Evolutionary conservation across 73 alveolate species (phyloP), one percentile per base, ranked within the genome.

Genomic region (Paramecium sonneborni): DNA sequence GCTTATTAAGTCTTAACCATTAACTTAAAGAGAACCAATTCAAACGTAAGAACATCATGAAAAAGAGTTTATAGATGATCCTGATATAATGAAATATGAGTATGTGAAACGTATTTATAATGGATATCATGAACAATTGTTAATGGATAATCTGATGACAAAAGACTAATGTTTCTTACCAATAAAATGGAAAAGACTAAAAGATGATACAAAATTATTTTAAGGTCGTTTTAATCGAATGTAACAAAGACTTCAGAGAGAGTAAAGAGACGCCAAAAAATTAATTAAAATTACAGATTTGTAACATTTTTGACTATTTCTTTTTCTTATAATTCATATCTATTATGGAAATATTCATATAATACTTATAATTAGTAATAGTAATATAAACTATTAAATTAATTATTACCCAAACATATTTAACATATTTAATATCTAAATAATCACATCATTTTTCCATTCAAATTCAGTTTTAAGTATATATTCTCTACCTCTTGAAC

Each of bases 61-160:
- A 12, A 32, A 72, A 35, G 57, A 72, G 44, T 35, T 72, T 18
- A 72, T 72, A 0, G 57, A 72, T 72, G 55, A 72, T 23, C 86
- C 86, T 32, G 86, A 72, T 8, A 38, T 72, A 32, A 72, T 38
- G 86, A 72, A 72, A 14, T 72, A 72, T 34, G 86, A 72, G 26
- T 72, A 72, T 38, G 57, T 72, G 55, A 72, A 72, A 10, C 52
- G 86, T 34, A 72, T 72, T n/a, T 32, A 72, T 12, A 72, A 72
- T 35, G 86, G 86, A 34, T 72, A 35, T 72, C 57, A 72, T 35
- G 57, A 72, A 10, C 30, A 38, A 38, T 37, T 72, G 39, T 15
- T 72, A 2, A 35, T 35, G 57, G 86, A 72, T 18, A 72, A 72
- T 35, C 46, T 62, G 6, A 62, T 62, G 84, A 62, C 84, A 30